phyloP scores from a whole-genome alignment of 2,329 filamentous ascomycete genomes.

The Xylaria digitata region DNA sequence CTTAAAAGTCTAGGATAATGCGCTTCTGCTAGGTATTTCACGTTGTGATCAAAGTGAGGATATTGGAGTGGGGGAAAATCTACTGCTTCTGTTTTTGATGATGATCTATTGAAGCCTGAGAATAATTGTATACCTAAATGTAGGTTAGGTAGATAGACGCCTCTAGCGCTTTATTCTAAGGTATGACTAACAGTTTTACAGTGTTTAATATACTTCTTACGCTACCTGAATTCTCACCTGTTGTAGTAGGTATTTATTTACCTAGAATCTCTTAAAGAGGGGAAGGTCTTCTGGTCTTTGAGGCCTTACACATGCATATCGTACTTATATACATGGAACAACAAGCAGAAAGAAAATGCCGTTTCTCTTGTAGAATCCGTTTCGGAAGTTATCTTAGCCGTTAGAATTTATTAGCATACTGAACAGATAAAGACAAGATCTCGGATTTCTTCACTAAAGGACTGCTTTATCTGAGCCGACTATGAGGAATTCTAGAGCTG shows the following conservation, averaged over 20 bases:
- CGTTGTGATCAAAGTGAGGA: neutral
- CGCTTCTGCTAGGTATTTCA: neutral
- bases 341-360: neutral
- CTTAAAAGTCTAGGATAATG: neutral
- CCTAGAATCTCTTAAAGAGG: constrained; percentile 2
- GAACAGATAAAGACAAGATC: too few species aligned
- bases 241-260: neutral
- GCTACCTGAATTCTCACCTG: neutral
- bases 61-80: neutral
- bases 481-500: constrained; percentile 1
- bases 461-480: neutral
- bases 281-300: neutral
- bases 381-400: neutral
- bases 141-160: too few species aligned
- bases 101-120: neutral
- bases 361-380: too few species aligned
- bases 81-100: neutral
- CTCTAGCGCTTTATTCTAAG: neutral
- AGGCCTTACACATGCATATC: neutral
- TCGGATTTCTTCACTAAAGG: too few species aligned
- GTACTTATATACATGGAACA: neutral
- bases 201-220: neutral
- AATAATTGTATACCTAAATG: too few species aligned
- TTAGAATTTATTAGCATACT: neutral
- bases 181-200: constrained; percentile 25